These are phyloP conservation scores for Aphelidium insulamus DNA, from an alignment of 371 early-diverging fungal species.

Conservation along the genomic window DNA sequence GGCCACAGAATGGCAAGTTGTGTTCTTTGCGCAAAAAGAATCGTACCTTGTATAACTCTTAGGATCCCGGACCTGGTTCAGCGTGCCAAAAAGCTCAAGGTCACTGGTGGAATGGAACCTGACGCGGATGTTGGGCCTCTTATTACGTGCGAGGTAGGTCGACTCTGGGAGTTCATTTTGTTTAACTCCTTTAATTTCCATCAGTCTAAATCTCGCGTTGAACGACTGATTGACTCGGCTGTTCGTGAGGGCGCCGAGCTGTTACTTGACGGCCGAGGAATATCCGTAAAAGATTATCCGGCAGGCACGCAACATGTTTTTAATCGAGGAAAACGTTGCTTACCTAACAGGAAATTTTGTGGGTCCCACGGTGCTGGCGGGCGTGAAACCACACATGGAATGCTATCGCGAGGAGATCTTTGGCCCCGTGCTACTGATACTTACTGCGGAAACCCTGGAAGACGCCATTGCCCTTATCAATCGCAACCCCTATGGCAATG, in stretches of 20 bases:
- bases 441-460: slow-evolving; percentile 65
- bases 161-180: not conserved
- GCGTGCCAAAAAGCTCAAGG: slow-evolving; percentile 63
- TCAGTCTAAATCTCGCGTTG: slow-evolving; percentile 59
- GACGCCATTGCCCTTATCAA: slow-evolving; percentile 83
- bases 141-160: slow-evolving; percentile 33
- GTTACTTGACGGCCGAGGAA: slow-evolving; percentile 70
- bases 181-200: too few relatives aligned
- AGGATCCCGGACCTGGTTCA: slow-evolving; percentile 61
- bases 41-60: too few relatives aligned
- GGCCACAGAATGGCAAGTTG: slow-evolving; percentile 60
- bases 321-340: not conserved
- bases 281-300: slow-evolving; percentile 7
- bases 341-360: slow-evolving; percentile 3
- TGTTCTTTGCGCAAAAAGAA: too few relatives aligned
- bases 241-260: slow-evolving; percentile 74
- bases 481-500: slow-evolving; percentile 82
- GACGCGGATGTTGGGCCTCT: slow-evolving; percentile 80
- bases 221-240: slow-evolving; percentile 56
- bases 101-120: slow-evolving; percentile 64
- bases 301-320: not conserved
- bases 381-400: slow-evolving; percentile 60
- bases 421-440: slow-evolving; percentile 73
- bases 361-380: slow-evolving; percentile 69
- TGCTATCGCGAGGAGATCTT: slow-evolving; percentile 93